Conservation (phyloP, 2,329 filamentous ascomycete genomes). For the Fusarium nematophilum region DNA sequence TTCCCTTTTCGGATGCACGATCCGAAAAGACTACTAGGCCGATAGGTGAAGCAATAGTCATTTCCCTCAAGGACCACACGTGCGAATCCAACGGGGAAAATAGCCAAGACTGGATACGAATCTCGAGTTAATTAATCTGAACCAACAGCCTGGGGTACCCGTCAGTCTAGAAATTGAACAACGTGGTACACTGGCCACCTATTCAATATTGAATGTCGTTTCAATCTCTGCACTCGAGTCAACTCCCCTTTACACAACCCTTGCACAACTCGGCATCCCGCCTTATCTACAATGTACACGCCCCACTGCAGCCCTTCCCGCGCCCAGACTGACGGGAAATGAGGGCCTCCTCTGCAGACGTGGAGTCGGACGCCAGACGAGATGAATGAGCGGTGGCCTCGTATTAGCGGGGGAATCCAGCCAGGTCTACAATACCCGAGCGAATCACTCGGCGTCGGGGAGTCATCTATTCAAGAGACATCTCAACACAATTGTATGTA, state of each 20-base stretch:
- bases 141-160: no score
- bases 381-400: constrained; percentile 3
- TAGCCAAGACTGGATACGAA: constrained; percentile 3
- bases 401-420: background rate
- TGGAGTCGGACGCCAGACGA: background rate
- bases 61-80: constrained; percentile 8
- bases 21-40: no score
- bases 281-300: constrained; percentile 1
- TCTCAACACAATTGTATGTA: background rate
- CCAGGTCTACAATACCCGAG: background rate
- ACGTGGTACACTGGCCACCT: no score
- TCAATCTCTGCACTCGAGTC: no score
- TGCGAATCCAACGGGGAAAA: background rate
- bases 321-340: constrained; percentile 2
- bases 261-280: constrained; percentile 13
- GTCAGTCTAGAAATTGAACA: no score
- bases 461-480: no score
- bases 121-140: background rate
- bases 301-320: background rate
- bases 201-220: no score
- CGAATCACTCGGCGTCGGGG: background rate
- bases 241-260: constrained; percentile 7
- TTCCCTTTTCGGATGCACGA: no score
- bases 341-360: background rate
- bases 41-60: constrained; percentile 2